These are phyloP conservation scores for Boletus sp. DNA, from an alignment of 768 basidiomycete species.

Conservation along the genomic window DNA sequence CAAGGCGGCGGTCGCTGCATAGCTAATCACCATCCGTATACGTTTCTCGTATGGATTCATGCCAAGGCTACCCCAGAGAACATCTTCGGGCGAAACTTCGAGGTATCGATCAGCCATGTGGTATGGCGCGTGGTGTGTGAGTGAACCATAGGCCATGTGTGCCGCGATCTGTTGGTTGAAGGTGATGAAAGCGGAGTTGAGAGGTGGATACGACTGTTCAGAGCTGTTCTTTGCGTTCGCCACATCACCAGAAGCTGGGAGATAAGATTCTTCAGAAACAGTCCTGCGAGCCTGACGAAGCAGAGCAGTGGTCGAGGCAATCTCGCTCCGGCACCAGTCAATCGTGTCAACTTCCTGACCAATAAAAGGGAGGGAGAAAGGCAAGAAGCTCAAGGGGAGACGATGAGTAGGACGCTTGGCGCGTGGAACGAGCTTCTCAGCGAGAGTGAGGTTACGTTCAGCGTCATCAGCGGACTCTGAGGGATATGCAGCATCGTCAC, in stretches of 20 bases:
- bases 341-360: conserved; percentile 93
- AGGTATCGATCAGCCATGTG: conserved; percentile 72
- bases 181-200: conserved; percentile 80
- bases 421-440: conserved; percentile 59
- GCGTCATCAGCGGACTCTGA: conserved; percentile 24
- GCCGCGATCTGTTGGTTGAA: conserved; percentile 93
- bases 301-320: conserved; percentile 49
- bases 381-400: conserved; percentile 51
- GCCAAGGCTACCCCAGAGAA: conserved; percentile 88
- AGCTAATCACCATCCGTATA: conserved; percentile 63
- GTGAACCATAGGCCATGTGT: conserved; percentile 74
- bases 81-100: conserved; percentile 83
- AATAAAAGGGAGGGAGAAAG: conserved; percentile 57
- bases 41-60: conserved; percentile 87
- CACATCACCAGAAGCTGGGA: conserved; percentile 24
- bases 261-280: conserved; percentile 15
- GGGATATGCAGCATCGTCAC: conserved; percentile 20
- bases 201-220: conserved; percentile 47
- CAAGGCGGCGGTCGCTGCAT: conserved; percentile 70
- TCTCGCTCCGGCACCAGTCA: conserved; percentile 81
- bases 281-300: conserved; percentile 49
- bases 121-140: conserved; percentile 80
- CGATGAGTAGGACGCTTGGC: conserved; percentile 78
- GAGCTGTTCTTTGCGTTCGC: conserved; percentile 6
- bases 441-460: conserved; percentile 33